A percentile compares a stretch with the other conserved stretches of the same genome.
Evolutionary conservation across 202 grass and related monocot genomes (phyloP).

Genomic region (Bolboschoenoplectus hybrid): DNA sequence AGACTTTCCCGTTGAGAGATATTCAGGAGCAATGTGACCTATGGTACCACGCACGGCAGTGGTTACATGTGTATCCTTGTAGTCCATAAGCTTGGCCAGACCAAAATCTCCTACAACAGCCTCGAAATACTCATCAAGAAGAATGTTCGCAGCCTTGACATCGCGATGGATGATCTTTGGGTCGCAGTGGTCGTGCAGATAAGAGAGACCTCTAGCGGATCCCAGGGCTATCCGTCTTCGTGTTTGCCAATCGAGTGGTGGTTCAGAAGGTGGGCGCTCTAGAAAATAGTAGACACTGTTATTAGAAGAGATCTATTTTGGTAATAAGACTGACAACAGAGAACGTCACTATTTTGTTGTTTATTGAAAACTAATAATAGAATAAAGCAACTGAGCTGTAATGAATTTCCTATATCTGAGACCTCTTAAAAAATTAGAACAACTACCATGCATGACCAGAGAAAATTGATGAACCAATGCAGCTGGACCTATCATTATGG

Average conservation of each 20-base stretch:
- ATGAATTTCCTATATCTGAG: not conserved
- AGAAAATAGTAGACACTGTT: constrained; percentile 34
- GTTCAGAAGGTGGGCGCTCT: constrained; percentile 87
- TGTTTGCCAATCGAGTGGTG: constrained; percentile 87
- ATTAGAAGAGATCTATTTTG: constrained; percentile 21
- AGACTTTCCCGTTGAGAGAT: constrained; percentile 92
- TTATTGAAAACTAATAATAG: constrained; percentile 17
- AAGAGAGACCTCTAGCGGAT: constrained; percentile 90
- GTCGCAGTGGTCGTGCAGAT: constrained; percentile 97
- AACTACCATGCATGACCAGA: not conserved
- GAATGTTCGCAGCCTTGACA: constrained; percentile 99
- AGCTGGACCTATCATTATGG: not conserved
- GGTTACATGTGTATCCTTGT: constrained; percentile 99
- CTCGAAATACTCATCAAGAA: constrained; percentile 93
- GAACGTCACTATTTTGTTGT: not conserved
- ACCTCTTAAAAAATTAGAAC: not conserved
- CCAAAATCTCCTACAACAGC: constrained; percentile 98
- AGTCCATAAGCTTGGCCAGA: constrained; percentile 97
- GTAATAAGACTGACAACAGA: not conserved
- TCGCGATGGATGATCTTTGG: constrained; percentile 98
- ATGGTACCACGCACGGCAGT: constrained; percentile 97
- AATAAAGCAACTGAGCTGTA: constrained; percentile 5
- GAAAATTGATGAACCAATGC: not conserved
- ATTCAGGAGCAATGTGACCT: constrained; percentile 96
- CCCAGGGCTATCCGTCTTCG: constrained; percentile 81